Conservation (phyloP, 2,329 filamentous ascomycete genomes). For the Hansfordia pulvinata region DNA sequence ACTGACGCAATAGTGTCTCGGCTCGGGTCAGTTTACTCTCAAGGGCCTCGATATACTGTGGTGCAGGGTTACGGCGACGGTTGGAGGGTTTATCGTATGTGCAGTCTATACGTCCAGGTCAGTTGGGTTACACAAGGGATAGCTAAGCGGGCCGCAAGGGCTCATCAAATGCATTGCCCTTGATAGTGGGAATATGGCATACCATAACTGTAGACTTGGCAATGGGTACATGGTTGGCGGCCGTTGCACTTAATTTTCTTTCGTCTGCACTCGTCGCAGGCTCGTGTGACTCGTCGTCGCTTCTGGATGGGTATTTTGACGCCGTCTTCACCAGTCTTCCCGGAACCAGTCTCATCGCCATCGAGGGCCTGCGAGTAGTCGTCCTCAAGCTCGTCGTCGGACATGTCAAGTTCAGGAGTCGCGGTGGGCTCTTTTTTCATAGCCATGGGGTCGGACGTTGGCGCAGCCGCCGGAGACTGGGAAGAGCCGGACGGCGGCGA, state of each 20-base stretch:
- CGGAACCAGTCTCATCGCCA: conserved; percentile 12
- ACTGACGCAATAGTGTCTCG: conserved; percentile 63
- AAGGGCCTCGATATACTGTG: conserved; percentile 84
- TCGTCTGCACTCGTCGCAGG: conserved; percentile 41
- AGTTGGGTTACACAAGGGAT: conserved; percentile 6
- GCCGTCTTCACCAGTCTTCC: too few relatives aligned
- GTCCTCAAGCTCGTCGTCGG: conserved; percentile 27
- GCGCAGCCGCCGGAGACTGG: conserved; percentile 12
- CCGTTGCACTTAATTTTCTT: conserved; percentile 86
- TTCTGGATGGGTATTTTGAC: conserved; percentile 55
- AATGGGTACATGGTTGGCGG: conserved; percentile 85
- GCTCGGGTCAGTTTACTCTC: conserved; percentile 74
- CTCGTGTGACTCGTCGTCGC: conserved; percentile 62
- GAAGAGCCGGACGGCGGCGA: conserved; percentile 14
- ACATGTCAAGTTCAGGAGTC: conserved; percentile 19
- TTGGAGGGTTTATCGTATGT: conserved; percentile 95
- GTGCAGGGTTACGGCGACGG: conserved; percentile 75
- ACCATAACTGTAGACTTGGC: conserved; percentile 98
- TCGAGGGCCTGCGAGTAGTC: conserved; percentile 19
- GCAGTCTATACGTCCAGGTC: conserved; percentile 48
- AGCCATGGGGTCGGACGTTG: conserved; percentile 6
- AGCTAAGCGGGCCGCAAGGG: too few relatives aligned
- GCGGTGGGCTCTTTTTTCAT: conserved; percentile 15
- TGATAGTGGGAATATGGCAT: conserved; percentile 17
- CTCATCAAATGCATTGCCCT: too few relatives aligned